phyloP scores from a whole-genome alignment of 192 early-diverging fungal species.

The Coemansia sp. region DNA sequence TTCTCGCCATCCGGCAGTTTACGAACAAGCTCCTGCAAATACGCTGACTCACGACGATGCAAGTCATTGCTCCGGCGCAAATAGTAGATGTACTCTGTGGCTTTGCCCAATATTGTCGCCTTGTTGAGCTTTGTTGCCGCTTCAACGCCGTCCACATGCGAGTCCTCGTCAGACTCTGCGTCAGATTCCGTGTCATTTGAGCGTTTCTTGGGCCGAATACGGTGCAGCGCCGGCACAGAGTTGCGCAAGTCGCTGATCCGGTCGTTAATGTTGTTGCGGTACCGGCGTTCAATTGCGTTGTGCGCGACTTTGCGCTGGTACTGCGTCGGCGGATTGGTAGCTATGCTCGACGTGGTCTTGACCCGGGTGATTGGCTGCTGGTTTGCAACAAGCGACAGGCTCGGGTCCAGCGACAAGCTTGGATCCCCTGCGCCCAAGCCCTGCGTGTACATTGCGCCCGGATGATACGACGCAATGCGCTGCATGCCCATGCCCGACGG shows the following conservation, averaged over 20 bases:
- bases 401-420: background rate
- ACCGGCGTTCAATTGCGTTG: slow-evolving; percentile 91
- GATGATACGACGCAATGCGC: slow-evolving; percentile 43
- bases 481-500: slow-evolving; percentile 29
- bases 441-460: background rate
- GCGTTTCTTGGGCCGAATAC: slow-evolving; percentile 36
- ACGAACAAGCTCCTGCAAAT: slow-evolving; percentile 34
- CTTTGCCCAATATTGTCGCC: slow-evolving; percentile 86
- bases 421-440: too few relatives aligned
- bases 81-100: slow-evolving; percentile 85
- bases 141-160: slow-evolving; percentile 74
- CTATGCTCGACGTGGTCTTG: slow-evolving; percentile 8
- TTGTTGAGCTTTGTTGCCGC: slow-evolving; percentile 89
- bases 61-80: slow-evolving; percentile 44
- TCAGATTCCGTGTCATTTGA: slow-evolving; percentile 49
- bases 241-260: slow-evolving; percentile 83
- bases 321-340: slow-evolving; percentile 16
- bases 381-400: slow-evolving; percentile 8
- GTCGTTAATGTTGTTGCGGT: slow-evolving; percentile 97
- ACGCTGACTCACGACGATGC: slow-evolving; percentile 39
- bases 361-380: slow-evolving; percentile 18
- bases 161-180: slow-evolving; percentile 39
- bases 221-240: slow-evolving; percentile 78
- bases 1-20: slow-evolving; percentile 32
- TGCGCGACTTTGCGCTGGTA: slow-evolving; percentile 88